phyloP scores from a whole-genome alignment of 129 eudicot genomes.

The Heracleum sosnowskyi region DNA sequence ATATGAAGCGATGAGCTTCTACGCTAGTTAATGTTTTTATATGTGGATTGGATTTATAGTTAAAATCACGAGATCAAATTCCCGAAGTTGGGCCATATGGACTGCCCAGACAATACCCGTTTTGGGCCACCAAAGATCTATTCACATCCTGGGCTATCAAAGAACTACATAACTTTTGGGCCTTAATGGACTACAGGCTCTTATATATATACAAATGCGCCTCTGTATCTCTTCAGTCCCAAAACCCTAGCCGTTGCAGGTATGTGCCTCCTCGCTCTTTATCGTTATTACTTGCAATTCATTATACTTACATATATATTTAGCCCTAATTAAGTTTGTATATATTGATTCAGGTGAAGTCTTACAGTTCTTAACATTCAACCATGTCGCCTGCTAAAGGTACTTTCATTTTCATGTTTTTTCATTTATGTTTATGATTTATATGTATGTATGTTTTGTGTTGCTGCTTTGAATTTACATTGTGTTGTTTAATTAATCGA shows the following conservation, averaged over 20 bases:
- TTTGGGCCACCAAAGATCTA: neutral
- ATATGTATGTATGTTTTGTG: neutral
- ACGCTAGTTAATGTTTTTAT: no score
- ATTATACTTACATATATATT: neutral
- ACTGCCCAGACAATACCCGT: no score
- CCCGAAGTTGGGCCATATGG: neutral
- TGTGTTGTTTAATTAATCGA: neutral
- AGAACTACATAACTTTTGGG: neutral
- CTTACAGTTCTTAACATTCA: neutral
- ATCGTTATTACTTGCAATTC: neutral
- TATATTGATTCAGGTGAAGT: neutral
- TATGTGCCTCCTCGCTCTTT: neutral
- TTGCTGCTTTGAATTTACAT: neutral
- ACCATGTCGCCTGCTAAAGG: conserved; percentile 7
- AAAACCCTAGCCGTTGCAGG: conserved; percentile 8
- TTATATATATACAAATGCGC: neutral
- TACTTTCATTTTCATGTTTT: neutral
- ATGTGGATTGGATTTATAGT: no score
- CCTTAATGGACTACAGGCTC: neutral
- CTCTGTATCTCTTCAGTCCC: neutral
- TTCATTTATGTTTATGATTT: no score
- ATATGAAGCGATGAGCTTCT: no score
- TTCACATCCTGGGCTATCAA: no score
- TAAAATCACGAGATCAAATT: no score
- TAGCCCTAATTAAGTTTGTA: neutral